Evolutionary conservation across 2,329 filamentous ascomycete genomes (phyloP).

Genomic region (Paecilomyces sp.): DNA sequence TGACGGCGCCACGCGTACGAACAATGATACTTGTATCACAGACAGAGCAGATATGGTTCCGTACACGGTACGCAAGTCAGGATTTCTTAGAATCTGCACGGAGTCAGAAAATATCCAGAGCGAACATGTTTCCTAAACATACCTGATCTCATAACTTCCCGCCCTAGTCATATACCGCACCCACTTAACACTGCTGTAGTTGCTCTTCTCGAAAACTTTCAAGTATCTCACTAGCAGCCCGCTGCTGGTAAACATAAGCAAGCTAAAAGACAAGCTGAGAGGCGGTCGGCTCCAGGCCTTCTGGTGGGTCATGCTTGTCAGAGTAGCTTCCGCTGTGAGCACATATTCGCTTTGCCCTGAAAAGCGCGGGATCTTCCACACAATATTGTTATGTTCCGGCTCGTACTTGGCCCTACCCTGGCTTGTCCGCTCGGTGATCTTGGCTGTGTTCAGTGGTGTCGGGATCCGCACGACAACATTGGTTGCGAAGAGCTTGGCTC

Average conservation of each 20-base stretch:
- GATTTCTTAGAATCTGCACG: not conserved
- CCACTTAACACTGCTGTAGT: slow-evolving; percentile 99
- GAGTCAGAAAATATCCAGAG: not conserved
- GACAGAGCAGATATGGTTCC: not conserved
- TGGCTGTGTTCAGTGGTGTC: slow-evolving; percentile 91
- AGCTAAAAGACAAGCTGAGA: slow-evolving; percentile 80
- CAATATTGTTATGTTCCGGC: slow-evolving; percentile 93
- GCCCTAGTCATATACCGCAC: slow-evolving; percentile 98
- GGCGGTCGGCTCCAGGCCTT: slow-evolving; percentile 95
- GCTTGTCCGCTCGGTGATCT: slow-evolving; percentile 84
- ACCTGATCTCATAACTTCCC: slow-evolving; percentile 96
- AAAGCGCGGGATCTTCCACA: slow-evolving; percentile 99
- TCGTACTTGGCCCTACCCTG: slow-evolving; percentile 99
- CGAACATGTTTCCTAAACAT: slow-evolving; percentile 11
- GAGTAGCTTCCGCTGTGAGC: slow-evolving; percentile 81
- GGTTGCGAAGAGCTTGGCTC: slow-evolving; percentile 90
- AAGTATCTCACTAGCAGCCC: slow-evolving; percentile 87
- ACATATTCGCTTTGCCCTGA: slow-evolving; percentile 97
- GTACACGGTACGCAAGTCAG: not conserved
- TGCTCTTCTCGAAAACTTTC: slow-evolving; percentile 99
- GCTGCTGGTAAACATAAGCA: slow-evolving; percentile 97
- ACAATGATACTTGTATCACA: not conserved
- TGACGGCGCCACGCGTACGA: not conserved
- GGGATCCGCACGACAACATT: slow-evolving; percentile 93
- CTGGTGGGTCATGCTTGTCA: slow-evolving; percentile 97